Evolutionary conservation across 208 protist genomes (phyloP).

Genomic region (Spongospora subterranea): DNA sequence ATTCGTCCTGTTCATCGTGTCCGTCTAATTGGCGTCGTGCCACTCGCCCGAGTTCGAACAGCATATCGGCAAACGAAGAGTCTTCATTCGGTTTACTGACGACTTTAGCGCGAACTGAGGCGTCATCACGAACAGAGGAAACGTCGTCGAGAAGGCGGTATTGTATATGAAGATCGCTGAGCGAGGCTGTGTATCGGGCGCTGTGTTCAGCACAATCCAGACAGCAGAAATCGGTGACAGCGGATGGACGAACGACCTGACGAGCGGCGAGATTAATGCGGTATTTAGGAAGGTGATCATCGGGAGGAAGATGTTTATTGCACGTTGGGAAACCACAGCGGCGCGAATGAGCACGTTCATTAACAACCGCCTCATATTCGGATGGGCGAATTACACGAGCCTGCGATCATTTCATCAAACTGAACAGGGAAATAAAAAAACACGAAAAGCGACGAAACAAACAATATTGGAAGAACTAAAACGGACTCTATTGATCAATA

Average conservation of each 20-base stretch:
- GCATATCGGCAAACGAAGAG: neutral
- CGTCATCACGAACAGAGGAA: neutral
- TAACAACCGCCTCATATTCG: neutral
- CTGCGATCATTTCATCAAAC: too few species aligned
- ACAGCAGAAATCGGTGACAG: neutral
- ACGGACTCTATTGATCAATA: too few species aligned
- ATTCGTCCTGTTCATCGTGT: neutral
- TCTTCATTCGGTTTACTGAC: neutral
- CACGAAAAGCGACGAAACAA: too few species aligned
- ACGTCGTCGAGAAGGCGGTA: neutral
- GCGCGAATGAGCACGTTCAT: neutral
- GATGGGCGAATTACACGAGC: neutral
- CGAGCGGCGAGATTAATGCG: neutral
- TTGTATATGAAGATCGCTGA: neutral
- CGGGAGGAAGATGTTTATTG: neutral
- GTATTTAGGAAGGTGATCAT: neutral
- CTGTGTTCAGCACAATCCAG: neutral
- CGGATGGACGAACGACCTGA: neutral
- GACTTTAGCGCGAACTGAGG: neutral
- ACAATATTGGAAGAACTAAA: too few species aligned
- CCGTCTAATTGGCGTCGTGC: neutral
- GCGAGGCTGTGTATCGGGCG: neutral
- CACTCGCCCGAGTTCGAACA: neutral
- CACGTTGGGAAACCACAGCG: neutral
- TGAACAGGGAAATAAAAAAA: too few species aligned